Conservation (phyloP, 208 protist species). For the Trichomonas vaginalis region DNA sequence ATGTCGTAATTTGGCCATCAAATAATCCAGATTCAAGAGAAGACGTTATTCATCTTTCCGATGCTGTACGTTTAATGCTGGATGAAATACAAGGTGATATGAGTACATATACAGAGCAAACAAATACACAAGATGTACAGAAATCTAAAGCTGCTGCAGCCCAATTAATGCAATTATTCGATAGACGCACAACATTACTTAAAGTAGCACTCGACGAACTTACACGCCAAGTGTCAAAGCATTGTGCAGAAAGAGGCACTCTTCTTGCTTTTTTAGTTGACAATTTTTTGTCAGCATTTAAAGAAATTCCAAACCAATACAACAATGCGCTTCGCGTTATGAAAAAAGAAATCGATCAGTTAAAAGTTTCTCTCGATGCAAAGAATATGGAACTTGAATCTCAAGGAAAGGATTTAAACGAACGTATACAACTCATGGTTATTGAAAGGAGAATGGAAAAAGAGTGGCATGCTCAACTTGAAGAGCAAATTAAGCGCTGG, state of each 20-base stretch:
- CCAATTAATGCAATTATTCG: neutral
- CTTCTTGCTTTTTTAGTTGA: neutral
- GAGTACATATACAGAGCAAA: neutral
- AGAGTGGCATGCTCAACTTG: neutral
- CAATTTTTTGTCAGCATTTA: neutral
- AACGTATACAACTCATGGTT: neutral
- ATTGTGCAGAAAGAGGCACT: neutral
- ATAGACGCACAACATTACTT: neutral
- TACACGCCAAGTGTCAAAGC: neutral
- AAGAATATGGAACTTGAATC: conserved; percentile 4
- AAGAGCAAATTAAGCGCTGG: neutral
- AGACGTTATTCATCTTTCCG: neutral
- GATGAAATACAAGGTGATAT: neutral
- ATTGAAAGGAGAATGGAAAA: conserved; percentile 1
- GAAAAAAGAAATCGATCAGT: conserved; percentile 6
- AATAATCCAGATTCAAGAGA: neutral
- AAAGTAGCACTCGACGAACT: neutral
- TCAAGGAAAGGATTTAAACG: neutral
- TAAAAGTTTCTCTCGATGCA: neutral
- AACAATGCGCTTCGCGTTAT: neutral
- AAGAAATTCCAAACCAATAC: conserved; percentile 12
- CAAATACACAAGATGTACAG: neutral
- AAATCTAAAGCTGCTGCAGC: neutral
- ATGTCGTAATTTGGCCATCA: conserved; percentile 11
- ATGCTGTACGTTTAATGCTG: neutral